Evolutionary conservation across 139 green algal genomes (phyloP), one percentile per base, ranked within the genome.

Genomic region (Zygnema circumcarinatum): DNA sequence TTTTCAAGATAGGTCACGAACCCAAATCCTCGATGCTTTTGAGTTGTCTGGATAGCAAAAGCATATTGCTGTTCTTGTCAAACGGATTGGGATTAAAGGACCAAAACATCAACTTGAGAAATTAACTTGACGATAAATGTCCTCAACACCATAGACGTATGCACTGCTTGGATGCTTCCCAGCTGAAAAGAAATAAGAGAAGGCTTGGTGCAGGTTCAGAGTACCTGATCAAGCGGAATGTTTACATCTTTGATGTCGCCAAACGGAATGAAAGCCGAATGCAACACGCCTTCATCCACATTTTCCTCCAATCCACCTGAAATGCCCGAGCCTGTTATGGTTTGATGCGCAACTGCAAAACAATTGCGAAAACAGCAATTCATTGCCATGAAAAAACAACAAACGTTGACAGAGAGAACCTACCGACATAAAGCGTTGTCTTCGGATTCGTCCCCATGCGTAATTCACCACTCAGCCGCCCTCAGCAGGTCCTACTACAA

Each of bases 231-330:
- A 39, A 99, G 78, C 0, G 96, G 96, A 1, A 98, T 95, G 67
- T 95, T 96, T 2, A 98, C 94, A 81, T 98, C 96, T 89, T 98
- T 98, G 69, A 99, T 94, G 25, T 98, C 96, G 0, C 97, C 97
- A 92, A 99, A 99, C 0, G 97, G 96, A 32, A 99, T 93, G 91
- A 99, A 99, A 0, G 96, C 96, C 20, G 95, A 93, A 78, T 98
- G 95, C 41, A 99, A 91, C 11, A 94, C 93, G 0, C 92, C 92
- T 72, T 98, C 96, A 75, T 94, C 98, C 2, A 99, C 95, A 2
- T 67, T 93, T 67, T 98, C 95, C 53, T 98, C 96, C 40, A 99
- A 90, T 2, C 97, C 97, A 42, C 97, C 97, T 90, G 85, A 54
- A 88, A 35, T 1, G 29, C 69, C 69, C n/a, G n/a, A n/a, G n/a